phyloP scores from a whole-genome alignment of 2,329 filamentous ascomycete species.

The Colletotrichum simmondsii region DNA sequence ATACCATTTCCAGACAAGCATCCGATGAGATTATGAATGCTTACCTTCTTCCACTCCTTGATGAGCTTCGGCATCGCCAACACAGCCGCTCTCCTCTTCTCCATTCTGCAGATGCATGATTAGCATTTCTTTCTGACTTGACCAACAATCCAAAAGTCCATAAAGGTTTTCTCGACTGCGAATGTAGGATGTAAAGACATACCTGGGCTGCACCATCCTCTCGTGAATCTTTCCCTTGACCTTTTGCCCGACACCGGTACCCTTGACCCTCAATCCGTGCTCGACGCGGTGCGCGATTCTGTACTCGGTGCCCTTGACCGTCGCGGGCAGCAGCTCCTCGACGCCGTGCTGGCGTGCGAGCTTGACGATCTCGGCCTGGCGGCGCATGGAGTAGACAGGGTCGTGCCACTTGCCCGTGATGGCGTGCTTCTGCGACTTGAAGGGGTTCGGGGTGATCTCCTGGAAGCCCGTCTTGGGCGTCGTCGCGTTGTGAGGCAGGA shows the following conservation, averaged over 20 bases:
- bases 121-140: slow-evolving; percentile 38
- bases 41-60: slow-evolving; percentile 90
- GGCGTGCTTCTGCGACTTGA: slow-evolving; percentile 82
- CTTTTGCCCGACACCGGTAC: slow-evolving; percentile 89
- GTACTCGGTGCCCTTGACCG: slow-evolving; percentile 79
- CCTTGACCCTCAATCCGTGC: slow-evolving; percentile 86
- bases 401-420: slow-evolving; percentile 85
- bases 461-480: slow-evolving; percentile 63
- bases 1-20: slow-evolving; percentile 18
- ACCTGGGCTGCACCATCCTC: slow-evolving; percentile 81
- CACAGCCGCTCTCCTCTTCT: slow-evolving; percentile 92
- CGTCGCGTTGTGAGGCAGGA: slow-evolving; percentile 59
- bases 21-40: slow-evolving; percentile 42
- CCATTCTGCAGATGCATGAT: slow-evolving; percentile 68
- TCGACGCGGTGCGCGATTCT: slow-evolving; percentile 79
- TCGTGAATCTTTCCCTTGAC: slow-evolving; percentile 98
- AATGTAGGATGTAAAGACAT: slow-evolving; percentile 47
- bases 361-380: slow-evolving; percentile 92
- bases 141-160: background rate
- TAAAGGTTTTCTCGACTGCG: background rate
- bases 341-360: slow-evolving; percentile 82
- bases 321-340: slow-evolving; percentile 81
- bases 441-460: slow-evolving; percentile 77
- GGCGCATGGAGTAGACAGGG: slow-evolving; percentile 83
- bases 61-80: slow-evolving; percentile 93